Evolutionary conservation across 495 filamentous ascomycete species (phyloP), one percentile per base, ranked within the genome.

Genomic region (Daldinia decipiens): DNA sequence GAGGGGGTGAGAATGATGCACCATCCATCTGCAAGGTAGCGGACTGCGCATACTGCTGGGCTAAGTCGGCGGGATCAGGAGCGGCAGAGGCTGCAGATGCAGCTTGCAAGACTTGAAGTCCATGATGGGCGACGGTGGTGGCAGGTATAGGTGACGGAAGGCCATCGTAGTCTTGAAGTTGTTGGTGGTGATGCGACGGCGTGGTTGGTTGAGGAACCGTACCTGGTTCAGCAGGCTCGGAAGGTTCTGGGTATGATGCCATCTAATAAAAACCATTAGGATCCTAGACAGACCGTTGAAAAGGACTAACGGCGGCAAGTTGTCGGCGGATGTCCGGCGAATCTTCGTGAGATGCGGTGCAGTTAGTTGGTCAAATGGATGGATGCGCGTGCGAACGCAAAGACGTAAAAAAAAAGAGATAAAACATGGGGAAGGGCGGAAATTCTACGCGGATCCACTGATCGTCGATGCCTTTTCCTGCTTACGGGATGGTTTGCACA

Each of bases 61-160:
- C 71, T 69, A 76, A 31, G 13, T 69, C 67, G 65, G 61, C 60
- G 29, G 63, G 68, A 13, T 76, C 40, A 1, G 70, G 71, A 1
- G 77, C 34, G 1, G 67, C 31, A 24, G 78, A 72, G 11, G 68
- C 72, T 59, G 75, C 75, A 24, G 81, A 76, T 29, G 79, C 80
- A 62, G 81, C 81, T 56, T 83, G 81, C 54, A 84, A 73, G 5
- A 79, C 81, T 55, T 82, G 80, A 31, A 83, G 77, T 24, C 78
- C 79, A 79, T 83, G 81, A 57, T 83, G 80, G 5, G 79, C 79
- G 26, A 80, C 75, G 17, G 71, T 71, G 19, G 72, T 75, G 0
- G 73, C 78, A 8, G 62, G 67, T 57, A 56, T 57, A 43, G 39
- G 68, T 38, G 57, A 79, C 53, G 31, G 73, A 24, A 74, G 68